Conservation (phyloP, 257 asterid genomes). For the Cinchona pubescens region DNA sequence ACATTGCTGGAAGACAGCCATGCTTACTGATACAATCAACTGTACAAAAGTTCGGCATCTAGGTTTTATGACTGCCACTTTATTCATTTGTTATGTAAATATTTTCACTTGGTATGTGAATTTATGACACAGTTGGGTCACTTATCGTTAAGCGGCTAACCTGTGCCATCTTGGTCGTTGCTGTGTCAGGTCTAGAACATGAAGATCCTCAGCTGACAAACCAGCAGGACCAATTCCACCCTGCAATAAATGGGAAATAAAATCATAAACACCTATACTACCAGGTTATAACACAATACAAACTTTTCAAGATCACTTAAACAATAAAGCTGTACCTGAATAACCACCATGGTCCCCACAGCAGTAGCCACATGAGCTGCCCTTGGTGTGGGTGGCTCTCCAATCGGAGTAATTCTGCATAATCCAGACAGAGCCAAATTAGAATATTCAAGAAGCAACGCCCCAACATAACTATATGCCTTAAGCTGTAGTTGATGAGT, state of each 20-base stretch:
- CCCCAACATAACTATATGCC: constrained; percentile 5
- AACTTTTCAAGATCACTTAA: constrained; percentile 17
- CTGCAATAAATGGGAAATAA: constrained; percentile 38
- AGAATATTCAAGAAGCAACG: constrained; percentile 19
- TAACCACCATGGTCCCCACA: constrained; percentile 99
- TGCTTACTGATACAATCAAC: neutral
- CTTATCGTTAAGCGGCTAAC: constrained; percentile 36
- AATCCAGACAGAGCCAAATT: constrained; percentile 18
- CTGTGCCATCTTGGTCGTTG: constrained; percentile 98
- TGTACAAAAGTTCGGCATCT: neutral
- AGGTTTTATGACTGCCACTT: neutral
- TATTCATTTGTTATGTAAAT: no score
- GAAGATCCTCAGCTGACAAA: constrained; percentile 98
- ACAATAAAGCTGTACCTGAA: constrained; percentile 67
- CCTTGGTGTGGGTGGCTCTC: constrained; percentile 99
- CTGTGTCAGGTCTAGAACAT: constrained; percentile 92
- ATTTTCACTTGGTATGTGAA: neutral
- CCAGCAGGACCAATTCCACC: constrained; percentile 99
- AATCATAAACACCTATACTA: constrained; percentile 13
- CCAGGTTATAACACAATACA: constrained; percentile 3
- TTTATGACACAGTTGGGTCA: neutral
- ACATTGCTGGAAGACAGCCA: neutral
- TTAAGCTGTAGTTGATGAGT: neutral
- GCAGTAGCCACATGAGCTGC: constrained; percentile 99
- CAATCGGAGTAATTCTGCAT: constrained; percentile 88